Percentiles rank a stretch among this genome's conserved stretches.
phyloP scores from a whole-genome alignment of 179 eudicot genomes.

The Actinidia chinensis region DNA sequence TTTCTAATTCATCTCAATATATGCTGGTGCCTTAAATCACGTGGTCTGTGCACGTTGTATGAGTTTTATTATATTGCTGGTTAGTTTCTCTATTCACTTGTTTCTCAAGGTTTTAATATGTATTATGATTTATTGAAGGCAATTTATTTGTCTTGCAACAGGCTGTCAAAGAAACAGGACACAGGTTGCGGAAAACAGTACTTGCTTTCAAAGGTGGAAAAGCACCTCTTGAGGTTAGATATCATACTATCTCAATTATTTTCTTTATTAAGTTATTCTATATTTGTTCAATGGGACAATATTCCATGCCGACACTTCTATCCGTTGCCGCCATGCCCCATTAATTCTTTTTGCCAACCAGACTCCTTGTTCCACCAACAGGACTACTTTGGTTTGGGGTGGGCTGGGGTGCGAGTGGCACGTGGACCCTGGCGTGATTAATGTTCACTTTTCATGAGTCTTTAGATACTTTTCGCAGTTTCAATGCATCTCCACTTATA shows the following conservation, averaged over 20 bases:
- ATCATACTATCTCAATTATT: not conserved
- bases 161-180: conserved; percentile 83
- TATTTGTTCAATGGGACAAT: not conserved
- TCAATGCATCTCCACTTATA: too few relatives aligned
- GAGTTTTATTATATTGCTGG: not conserved
- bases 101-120: not conserved
- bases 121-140: not conserved
- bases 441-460: too few relatives aligned
- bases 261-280: not conserved
- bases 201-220: conserved; percentile 99
- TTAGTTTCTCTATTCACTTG: conserved; percentile 5
- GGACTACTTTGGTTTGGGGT: too few relatives aligned
- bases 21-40: not conserved
- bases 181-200: conserved; percentile 82
- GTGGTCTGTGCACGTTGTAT: not conserved
- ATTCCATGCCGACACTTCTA: not conserved
- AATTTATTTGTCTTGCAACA: conserved; percentile 29
- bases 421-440: too few relatives aligned
- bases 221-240: conserved; percentile 75
- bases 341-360: too few relatives aligned
- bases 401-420: too few relatives aligned
- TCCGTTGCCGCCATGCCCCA: not conserved
- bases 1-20: not conserved
- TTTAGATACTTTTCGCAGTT: too few relatives aligned
- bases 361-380: too few relatives aligned